A percentile compares a stretch with the other conserved stretches of the same genome.
Evolutionary conservation across 108 stramenopile genomes (phyloP).

Genomic region (Bacterosira constricta): DNA sequence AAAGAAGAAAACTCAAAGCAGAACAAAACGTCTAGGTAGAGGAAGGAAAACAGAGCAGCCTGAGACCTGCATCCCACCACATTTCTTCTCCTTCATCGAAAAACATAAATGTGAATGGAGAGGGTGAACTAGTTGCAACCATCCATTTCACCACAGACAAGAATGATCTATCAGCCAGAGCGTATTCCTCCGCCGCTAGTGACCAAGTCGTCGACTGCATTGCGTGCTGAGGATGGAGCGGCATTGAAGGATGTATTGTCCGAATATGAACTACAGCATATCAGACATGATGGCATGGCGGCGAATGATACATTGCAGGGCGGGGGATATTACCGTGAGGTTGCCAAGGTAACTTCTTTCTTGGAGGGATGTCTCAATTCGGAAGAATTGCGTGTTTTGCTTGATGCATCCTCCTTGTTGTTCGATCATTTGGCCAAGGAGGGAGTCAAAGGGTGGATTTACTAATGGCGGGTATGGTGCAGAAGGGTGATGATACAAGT

Average conservation of each 20-base stretch:
- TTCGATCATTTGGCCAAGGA: constrained; percentile 72
- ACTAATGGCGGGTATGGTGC: no score
- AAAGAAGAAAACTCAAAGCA: constrained; percentile 19
- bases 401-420: constrained; percentile 73
- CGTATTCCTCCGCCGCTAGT: constrained; percentile 62
- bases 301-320: constrained; percentile 70
- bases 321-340: constrained; percentile 83
- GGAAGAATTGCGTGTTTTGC: constrained; percentile 68
- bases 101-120: constrained; percentile 59
- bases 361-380: constrained; percentile 77
- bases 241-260: constrained; percentile 70
- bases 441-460: constrained; percentile 77
- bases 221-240: constrained; percentile 64
- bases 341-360: constrained; percentile 75
- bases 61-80: constrained; percentile 17
- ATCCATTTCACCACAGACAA: no score
- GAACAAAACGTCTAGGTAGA: constrained; percentile 22
- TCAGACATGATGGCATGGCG: constrained; percentile 82
- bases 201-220: constrained; percentile 50
- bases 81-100: constrained; percentile 68
- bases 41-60: constrained; percentile 6
- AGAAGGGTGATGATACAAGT: constrained; percentile 34
- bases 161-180: no score
- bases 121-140: constrained; percentile 82
- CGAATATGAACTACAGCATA: constrained; percentile 75